A percentile compares a stretch with the other conserved stretches of the same genome.
These are phyloP conservation scores for Tothia fuscella DNA, from an alignment of 2,329 filamentous ascomycete species.

Conservation along the genomic window DNA sequence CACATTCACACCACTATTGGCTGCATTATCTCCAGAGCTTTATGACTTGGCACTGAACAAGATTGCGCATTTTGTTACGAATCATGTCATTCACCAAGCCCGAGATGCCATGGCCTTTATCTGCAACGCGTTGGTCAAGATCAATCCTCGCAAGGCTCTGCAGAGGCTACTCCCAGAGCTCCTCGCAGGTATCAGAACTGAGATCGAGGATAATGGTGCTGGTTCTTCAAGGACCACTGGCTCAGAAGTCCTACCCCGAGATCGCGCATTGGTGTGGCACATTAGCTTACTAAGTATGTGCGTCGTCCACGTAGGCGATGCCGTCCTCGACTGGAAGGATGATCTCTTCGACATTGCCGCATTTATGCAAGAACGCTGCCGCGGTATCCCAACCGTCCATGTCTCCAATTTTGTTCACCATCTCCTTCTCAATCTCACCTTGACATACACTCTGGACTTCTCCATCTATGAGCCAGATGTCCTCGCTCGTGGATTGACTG, in stretches of 20 bases:
- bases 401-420: conserved; percentile 98
- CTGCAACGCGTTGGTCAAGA: conserved; percentile 89
- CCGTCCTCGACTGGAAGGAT: conserved; percentile 77
- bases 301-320: conserved; percentile 85
- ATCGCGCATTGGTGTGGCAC: conserved; percentile 91
- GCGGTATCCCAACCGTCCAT: conserved; percentile 86
- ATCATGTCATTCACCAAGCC: conserved; percentile 93
- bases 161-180: conserved; percentile 85
- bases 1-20: conserved; percentile 79
- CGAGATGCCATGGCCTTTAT: conserved; percentile 98
- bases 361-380: conserved; percentile 95
- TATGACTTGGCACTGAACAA: conserved; percentile 90
- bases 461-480: conserved; percentile 73
- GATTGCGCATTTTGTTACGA: conserved; percentile 79
- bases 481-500: conserved; percentile 56
- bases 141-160: conserved; percentile 84
- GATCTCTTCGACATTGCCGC: conserved; percentile 83
- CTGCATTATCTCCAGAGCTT: conserved; percentile 80
- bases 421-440: conserved; percentile 82
- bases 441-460: conserved; percentile 87
- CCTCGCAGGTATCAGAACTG: conserved; percentile 81
- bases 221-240: conserved; percentile 91
- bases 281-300: conserved; percentile 97
- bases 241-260: conserved; percentile 82
- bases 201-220: conserved; percentile 93